phyloP scores from a whole-genome alignment of 805 yeast species.

The Kregervanrija fluxuum region DNA sequence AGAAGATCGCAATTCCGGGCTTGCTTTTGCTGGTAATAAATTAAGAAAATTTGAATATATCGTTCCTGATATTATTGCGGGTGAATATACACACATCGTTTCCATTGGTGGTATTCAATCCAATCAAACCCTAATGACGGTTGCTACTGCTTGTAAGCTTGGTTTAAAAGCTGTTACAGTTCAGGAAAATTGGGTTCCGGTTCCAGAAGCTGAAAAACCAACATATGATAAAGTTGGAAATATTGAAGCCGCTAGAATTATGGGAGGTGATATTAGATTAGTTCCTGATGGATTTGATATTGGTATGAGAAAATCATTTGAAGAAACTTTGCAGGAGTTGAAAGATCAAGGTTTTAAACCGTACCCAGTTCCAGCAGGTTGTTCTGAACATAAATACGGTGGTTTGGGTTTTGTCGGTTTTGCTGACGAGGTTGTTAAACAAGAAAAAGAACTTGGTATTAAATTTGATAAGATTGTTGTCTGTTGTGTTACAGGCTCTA shows the following conservation, averaged over 20 bases:
- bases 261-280: constrained; percentile 31
- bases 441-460: constrained; percentile 28
- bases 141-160: constrained; percentile 30
- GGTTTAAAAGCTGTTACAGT: constrained; percentile 30
- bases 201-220: constrained; percentile 24
- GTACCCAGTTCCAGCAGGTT: constrained; percentile 32
- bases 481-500: constrained; percentile 30
- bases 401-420: constrained; percentile 31
- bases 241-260: constrained; percentile 29
- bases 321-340: constrained; percentile 24
- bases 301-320: constrained; percentile 30
- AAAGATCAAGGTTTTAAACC: constrained; percentile 26
- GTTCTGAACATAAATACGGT: constrained; percentile 31
- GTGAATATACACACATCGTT: constrained; percentile 29
- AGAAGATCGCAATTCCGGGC: constrained; percentile 30
- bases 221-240: constrained; percentile 30
- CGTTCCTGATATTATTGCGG: constrained; percentile 28
- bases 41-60: constrained; percentile 28
- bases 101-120: constrained; percentile 31
- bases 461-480: constrained; percentile 30
- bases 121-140: constrained; percentile 30
- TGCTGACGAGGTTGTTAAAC: constrained; percentile 28
- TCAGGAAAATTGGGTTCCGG: constrained; percentile 31
- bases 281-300: constrained; percentile 30
- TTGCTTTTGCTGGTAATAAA: constrained; percentile 31